Base-by-base conservation (phyloP, 257 asterid genomes). In the Anisodus acutangulus region DNA sequence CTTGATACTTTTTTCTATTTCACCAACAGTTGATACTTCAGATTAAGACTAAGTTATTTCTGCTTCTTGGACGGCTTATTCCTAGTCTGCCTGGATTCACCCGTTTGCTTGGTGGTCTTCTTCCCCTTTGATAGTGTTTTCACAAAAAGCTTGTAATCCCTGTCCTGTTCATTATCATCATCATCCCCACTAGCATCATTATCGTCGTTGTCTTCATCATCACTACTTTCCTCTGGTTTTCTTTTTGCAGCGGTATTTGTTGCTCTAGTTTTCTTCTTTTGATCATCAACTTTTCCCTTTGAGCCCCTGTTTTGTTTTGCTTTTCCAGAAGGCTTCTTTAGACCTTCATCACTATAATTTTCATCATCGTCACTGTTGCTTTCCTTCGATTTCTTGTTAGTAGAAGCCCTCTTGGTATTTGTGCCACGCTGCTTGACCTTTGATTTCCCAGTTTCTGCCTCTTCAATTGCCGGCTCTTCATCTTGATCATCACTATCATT, bases 211-310 rank as follows among this genome's bases (percentile, higher is more conserved):
- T 85, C 87, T 17, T 89, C 91, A 58, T 89, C 83, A 49, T 86
- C 88, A 54, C 4, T 94, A 84, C 90, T 91, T 87, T 87, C 93
- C 88, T 83, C 86, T 9, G 80, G 85, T 85, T 93, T 87, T 84
- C 91, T 89, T 89, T 90, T 90, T 17, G 90, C 83, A 63, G 92
- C 66, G 69, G 83, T 85, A n/a, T 78, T 86, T 87, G 72, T 91
- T 66, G 90, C 88, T 85, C 87, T 81, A 49, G 91, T 54, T 90
- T 74, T 90, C 86, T 88, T 89, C 84, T 66, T 83, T 84, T 70
- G 88, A 66, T 67, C 88, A 37, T 63, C 90, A 15, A 62, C 88
- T 16, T 82, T 89, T 15, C 87, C 83, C 58, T 81, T 90, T n/a
- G 49, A 78, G 78, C 68, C 87, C 67, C 67, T 85, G 90, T 86